Percentiles rank a stretch among this genome's conserved stretches.
Evolutionary conservation across 2,329 filamentous ascomycete genomes (phyloP).

Genomic region (Colletotrichum paranaense): DNA sequence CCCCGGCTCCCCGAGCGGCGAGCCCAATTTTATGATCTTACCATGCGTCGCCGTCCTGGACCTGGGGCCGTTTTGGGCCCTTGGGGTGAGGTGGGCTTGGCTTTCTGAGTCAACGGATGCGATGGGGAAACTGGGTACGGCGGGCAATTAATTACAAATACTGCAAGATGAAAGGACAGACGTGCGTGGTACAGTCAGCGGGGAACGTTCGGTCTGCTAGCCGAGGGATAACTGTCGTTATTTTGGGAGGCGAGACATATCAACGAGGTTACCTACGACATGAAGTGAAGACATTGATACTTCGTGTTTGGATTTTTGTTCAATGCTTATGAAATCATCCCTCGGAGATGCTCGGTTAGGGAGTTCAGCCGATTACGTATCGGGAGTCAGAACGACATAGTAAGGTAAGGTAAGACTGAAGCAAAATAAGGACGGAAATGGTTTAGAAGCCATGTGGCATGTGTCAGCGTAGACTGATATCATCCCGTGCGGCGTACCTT

Average conservation of each 20-base stretch:
- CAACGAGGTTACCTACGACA: not conserved
- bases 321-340: not conserved
- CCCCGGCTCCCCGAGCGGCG: not conserved
- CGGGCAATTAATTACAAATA: conserved; percentile 32
- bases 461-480: not conserved
- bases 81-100: not conserved
- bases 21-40: not conserved
- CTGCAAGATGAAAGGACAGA: conserved; percentile 21
- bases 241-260: not conserved
- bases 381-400: not conserved
- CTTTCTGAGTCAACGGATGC: conserved; percentile 11
- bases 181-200: not conserved
- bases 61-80: not conserved
- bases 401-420: not conserved
- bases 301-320: not conserved
- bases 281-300: not conserved
- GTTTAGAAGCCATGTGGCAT: conserved; percentile 4
- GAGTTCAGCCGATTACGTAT: not conserved
- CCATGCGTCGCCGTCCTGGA: not conserved
- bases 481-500: conserved; percentile 3
- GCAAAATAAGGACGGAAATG: not conserved
- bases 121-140: conserved; percentile 22
- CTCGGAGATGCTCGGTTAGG: not conserved
- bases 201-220: not conserved
- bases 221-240: not conserved